Evolutionary conservation across 192 early-diverging fungal genomes (phyloP).

Genomic region (Dispira parvispora): DNA sequence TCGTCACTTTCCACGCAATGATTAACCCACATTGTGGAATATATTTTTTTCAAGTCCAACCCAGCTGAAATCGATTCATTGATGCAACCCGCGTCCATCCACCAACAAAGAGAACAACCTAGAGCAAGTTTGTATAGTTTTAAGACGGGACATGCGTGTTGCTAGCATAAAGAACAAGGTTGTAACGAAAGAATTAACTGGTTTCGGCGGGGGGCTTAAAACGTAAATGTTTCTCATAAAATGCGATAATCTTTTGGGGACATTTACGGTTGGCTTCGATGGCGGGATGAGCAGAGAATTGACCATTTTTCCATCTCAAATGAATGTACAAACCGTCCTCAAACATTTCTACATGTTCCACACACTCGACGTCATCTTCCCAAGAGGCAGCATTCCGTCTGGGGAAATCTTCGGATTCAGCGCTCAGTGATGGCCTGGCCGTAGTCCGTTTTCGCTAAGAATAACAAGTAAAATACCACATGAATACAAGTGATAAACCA

Average conservation of each 20-base stretch:
- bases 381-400: neutral
- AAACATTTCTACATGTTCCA: neutral
- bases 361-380: neutral
- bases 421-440: neutral
- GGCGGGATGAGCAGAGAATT: constrained; percentile 13
- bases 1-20: no score
- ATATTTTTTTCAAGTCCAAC: no score
- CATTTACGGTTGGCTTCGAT: constrained; percentile 14
- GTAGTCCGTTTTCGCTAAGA: neutral
- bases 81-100: no score
- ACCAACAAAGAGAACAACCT: no score
- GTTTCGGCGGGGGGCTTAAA: constrained; percentile 11
- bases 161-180: no score
- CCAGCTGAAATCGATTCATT: no score
- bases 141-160: no score
- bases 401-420: neutral
- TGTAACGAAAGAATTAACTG: no score
- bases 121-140: no score
- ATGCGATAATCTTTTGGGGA: constrained; percentile 18
- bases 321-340: constrained; percentile 12
- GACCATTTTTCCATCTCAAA: constrained; percentile 19
- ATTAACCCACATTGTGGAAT: no score
- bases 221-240: constrained; percentile 21
- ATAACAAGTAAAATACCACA: neutral
- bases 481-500: neutral